Evolutionary conservation across 441 rosid genomes (phyloP).

Genomic region (Corymbia calophylla): DNA sequence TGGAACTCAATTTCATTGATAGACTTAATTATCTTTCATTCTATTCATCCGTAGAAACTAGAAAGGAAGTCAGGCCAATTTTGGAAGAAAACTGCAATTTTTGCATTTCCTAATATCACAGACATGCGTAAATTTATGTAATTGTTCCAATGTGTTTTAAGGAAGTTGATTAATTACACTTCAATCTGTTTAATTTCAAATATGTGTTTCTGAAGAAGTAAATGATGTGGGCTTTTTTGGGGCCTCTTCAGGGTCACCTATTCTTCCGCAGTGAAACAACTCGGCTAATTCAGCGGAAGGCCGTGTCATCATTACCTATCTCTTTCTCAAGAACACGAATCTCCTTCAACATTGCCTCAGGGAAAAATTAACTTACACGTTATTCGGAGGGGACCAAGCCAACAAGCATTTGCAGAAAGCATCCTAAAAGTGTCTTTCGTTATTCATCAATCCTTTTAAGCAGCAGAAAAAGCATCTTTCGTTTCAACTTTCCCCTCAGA

Average conservation of each 20-base stretch:
- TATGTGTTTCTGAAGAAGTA: too few species aligned
- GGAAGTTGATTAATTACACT: too few species aligned
- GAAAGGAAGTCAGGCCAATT: not conserved
- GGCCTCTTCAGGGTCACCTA: too few species aligned
- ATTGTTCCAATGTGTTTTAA: too few species aligned
- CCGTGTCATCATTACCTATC: not conserved
- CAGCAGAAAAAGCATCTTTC: too few species aligned
- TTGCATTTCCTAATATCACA: not conserved
- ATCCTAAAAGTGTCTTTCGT: not conserved
- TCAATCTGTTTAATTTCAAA: too few species aligned
- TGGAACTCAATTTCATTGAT: not conserved
- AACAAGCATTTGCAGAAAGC: not conserved
- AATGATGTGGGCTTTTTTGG: too few species aligned
- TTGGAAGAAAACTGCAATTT: not conserved
- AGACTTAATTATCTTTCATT: not conserved
- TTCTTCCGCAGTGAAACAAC: not conserved
- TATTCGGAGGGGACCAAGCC: not conserved
- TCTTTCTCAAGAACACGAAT: not conserved
- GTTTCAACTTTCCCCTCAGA: too few species aligned
- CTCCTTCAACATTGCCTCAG: not conserved
- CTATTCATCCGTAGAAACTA: not conserved
- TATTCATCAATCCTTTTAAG: too few species aligned
- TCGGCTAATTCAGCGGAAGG: not conserved
- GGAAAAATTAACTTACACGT: accelerated
- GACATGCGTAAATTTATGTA: too few species aligned